Evolutionary conservation across 2,329 filamentous ascomycete species (phyloP), one percentile per base, ranked within the genome.

Genomic region (Neoarthrinium moseri): DNA sequence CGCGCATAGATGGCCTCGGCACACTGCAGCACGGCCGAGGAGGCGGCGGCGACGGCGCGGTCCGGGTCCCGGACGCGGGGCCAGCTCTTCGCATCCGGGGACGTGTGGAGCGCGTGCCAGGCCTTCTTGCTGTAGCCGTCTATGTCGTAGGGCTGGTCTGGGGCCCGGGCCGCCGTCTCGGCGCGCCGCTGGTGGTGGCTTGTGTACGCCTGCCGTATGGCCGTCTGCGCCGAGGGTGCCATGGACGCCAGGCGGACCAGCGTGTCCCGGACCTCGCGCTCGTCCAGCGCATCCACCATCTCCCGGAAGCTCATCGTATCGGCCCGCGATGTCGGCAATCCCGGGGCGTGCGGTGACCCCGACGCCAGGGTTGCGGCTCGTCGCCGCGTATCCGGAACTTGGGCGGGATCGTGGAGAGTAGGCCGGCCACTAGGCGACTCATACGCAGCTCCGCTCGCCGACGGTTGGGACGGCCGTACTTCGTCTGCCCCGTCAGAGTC

Each of bases 71-170:
- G n/a, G n/a, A n/a, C n/a, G n/a, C n/a, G n/a, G n/a, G n/a, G n/a
- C 18, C 10, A 32, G 6, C 11, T 18, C 5, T 24, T n/a, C 10
- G 26, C 17, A 5, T 12, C 39, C 5, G 12, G 15, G 3, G 39
- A 36, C 5, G 30, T 35, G 8, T 44, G 15, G 10, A 44, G 41
- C 18, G 23, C 13, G 41, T 44, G 41, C 41, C 41, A 44, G n/a
- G 32, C 20, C 12, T 44, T 18, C 32, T 44, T 44, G 22, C 41
- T 44, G 30, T 23, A 5, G 6, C 17, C 21, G 32, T 44, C 41
- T 4, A 26, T 24, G 22, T 27, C 7, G 12, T 26, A 6, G 30
- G 30, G 21, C 30, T 22, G 8, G 12, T 2, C 12, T 12, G 29
- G 40, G n/a, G n/a, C n/a, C n/a, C n/a, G n/a, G n/a, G n/a, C n/a